A percentile compares a stretch with the other conserved stretches of the same genome.
phyloP scores from a whole-genome alignment of 148 eudicot species.

The Vaccinium myrtillus region DNA sequence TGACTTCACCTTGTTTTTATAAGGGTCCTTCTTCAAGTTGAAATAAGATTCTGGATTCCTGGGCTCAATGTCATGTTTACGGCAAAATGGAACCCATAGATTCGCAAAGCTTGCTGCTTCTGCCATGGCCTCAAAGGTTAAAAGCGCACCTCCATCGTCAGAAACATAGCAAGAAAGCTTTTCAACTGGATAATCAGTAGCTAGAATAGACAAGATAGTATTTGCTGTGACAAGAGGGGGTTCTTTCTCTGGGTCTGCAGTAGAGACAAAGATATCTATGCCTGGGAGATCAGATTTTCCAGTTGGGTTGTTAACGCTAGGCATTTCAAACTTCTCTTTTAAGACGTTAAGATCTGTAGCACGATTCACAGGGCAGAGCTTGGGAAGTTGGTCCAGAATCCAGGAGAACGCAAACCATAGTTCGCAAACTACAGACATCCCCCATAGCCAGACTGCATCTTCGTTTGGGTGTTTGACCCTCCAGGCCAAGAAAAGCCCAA shows the following conservation, averaged over 20 bases:
- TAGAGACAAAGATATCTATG: slow-evolving; percentile 82
- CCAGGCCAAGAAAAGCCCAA: slow-evolving; percentile 76
- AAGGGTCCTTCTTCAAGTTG: slow-evolving; percentile 76
- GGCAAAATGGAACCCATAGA: slow-evolving; percentile 90
- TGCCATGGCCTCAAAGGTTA: slow-evolving; percentile 97
- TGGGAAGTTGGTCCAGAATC: slow-evolving; percentile 90
- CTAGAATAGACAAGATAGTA: slow-evolving; percentile 82
- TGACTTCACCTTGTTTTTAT: slow-evolving; percentile 64
- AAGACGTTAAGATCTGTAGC: slow-evolving; percentile 84
- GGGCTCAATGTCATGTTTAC: slow-evolving; percentile 85
- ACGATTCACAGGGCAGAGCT: slow-evolving; percentile 87
- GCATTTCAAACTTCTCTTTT: slow-evolving; percentile 82
- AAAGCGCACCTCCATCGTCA: slow-evolving; percentile 94
- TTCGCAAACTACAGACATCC: slow-evolving; percentile 93
- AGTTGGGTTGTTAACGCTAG: slow-evolving; percentile 65
- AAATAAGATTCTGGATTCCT: slow-evolving; percentile 90
- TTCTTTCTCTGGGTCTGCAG: slow-evolving; percentile 97
- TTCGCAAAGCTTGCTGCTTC: slow-evolving; percentile 95
- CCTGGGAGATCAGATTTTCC: slow-evolving; percentile 96
- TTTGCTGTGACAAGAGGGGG: slow-evolving; percentile 95
- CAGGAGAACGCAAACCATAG: slow-evolving; percentile 95
- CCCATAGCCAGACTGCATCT: slow-evolving; percentile 95
- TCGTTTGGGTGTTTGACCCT: slow-evolving; percentile 70
- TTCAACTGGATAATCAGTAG: slow-evolving; percentile 89
- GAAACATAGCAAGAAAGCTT: slow-evolving; percentile 94